phyloP scores from a whole-genome alignment of 345 rosid genomes.

The Citrus maxima region DNA sequence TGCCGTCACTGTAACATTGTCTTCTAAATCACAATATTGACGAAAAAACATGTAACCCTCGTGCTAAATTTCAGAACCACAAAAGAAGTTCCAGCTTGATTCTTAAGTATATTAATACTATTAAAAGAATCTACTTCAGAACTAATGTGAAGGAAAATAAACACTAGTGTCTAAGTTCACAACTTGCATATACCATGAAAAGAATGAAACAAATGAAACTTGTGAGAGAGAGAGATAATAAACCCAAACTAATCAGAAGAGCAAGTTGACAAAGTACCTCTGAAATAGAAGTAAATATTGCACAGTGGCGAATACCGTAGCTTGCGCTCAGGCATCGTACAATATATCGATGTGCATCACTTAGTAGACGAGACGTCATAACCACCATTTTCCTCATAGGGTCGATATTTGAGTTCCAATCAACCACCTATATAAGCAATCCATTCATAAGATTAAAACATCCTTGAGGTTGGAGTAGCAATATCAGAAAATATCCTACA shows the following conservation, averaged over 20 bases:
- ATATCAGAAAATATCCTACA: background rate
- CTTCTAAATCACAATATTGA: background rate
- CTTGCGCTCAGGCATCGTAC: constrained; percentile 73
- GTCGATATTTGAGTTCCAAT: constrained; percentile 60
- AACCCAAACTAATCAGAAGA: constrained; percentile 9
- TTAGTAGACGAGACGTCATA: constrained; percentile 77
- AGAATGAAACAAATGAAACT: background rate
- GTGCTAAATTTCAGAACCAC: background rate
- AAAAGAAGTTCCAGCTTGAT: background rate
- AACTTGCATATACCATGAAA: constrained; percentile 3
- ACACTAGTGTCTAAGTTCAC: background rate
- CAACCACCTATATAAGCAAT: constrained; percentile 51
- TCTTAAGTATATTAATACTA: background rate
- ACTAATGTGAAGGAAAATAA: background rate
- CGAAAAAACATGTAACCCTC: background rate
- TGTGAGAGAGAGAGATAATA: constrained; percentile 1
- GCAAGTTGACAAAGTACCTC: constrained; percentile 53
- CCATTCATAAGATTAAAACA: constrained; percentile 5
- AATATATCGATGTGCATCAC: constrained; percentile 91
- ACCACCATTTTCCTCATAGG: constrained; percentile 53
- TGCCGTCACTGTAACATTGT: background rate
- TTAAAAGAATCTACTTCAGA: background rate
- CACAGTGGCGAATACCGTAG: constrained; percentile 46
- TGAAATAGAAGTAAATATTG: constrained; percentile 74
- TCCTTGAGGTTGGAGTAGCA: background rate